phyloP scores from a whole-genome alignment of 768 basidiomycete genomes.

The Gautieria morchelliformis region DNA sequence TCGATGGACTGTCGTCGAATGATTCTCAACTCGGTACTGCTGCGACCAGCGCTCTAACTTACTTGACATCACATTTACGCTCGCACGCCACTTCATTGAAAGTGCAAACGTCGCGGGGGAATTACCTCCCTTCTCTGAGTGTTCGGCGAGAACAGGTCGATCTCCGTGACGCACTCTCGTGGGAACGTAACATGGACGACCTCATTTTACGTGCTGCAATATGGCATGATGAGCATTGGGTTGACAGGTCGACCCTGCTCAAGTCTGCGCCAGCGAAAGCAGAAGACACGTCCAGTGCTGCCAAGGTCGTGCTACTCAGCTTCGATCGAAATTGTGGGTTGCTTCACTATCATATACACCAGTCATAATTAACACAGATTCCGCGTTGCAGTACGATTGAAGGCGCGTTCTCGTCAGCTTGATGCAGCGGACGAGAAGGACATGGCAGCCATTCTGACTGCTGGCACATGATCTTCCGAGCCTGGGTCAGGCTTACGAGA shows the following conservation, averaged over 20 bases:
- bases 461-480: neutral
- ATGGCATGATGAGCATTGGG: conserved; percentile 92
- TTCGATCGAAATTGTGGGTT: conserved; percentile 87
- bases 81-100: conserved; percentile 73
- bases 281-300: conserved; percentile 35
- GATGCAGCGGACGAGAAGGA: conserved; percentile 83
- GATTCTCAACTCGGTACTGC: conserved; percentile 59
- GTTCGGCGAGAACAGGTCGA: conserved; percentile 81
- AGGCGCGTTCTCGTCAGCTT: conserved; percentile 79
- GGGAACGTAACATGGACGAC: conserved; percentile 87
- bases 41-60: conserved; percentile 62
- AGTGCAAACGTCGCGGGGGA: conserved; percentile 91
- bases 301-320: conserved; percentile 83
- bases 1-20: conserved; percentile 71
- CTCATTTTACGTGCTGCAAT: conserved; percentile 85
- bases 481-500: neutral
- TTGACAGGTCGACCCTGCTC: conserved; percentile 72
- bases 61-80: conserved; percentile 67
- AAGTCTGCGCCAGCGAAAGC: conserved; percentile 26
- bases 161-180: conserved; percentile 37
- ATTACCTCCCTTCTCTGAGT: conserved; percentile 76
- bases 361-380: conserved; percentile 9
- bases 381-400: conserved; percentile 61
- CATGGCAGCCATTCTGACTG: conserved; percentile 55
- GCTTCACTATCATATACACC: neutral